Percentiles rank a stretch among this genome's conserved stretches.
phyloP scores from a whole-genome alignment of 2,329 filamentous ascomycete species.

The Venturia oleaginea region DNA sequence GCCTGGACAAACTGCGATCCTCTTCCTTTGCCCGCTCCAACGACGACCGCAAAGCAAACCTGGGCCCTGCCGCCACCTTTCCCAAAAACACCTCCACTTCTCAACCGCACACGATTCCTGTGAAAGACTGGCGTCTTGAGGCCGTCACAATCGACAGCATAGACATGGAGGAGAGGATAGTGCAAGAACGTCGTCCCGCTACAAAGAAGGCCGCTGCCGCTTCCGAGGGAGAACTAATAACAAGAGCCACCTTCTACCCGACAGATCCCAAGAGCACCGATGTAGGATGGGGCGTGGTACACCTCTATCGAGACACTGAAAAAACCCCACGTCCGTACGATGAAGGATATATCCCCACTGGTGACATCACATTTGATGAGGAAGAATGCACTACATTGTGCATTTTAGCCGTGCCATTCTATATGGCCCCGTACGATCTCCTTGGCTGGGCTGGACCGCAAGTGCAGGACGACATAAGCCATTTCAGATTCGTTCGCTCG shows the following conservation, averaged over 20 bases:
- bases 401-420: slow-evolving; percentile 88
- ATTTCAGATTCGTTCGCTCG: slow-evolving; percentile 91
- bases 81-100: background rate
- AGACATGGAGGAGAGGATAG: slow-evolving; percentile 49
- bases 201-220: slow-evolving; percentile 36
- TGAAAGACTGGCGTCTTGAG: slow-evolving; percentile 71
- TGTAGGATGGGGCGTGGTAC: slow-evolving; percentile 84
- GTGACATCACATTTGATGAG: slow-evolving; percentile 28
- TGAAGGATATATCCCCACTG: slow-evolving; percentile 22
- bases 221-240: slow-evolving; percentile 54
- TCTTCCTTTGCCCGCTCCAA: background rate
- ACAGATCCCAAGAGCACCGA: slow-evolving; percentile 64
- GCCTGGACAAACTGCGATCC: background rate
- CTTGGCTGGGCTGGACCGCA: slow-evolving; percentile 84
- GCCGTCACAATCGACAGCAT: slow-evolving; percentile 71
- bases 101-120: background rate
- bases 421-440: slow-evolving; percentile 84
- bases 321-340: slow-evolving; percentile 57
- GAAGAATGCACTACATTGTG: slow-evolving; percentile 79
- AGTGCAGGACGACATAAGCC: slow-evolving; percentile 77
- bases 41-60: background rate
- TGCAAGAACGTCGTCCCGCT: slow-evolving; percentile 21
- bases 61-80: background rate
- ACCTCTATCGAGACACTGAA: slow-evolving; percentile 79
- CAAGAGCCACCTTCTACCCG: slow-evolving; percentile 71